Evolutionary conservation across 805 yeast species (phyloP).

Genomic region (Myxozyma kluyveri): DNA sequence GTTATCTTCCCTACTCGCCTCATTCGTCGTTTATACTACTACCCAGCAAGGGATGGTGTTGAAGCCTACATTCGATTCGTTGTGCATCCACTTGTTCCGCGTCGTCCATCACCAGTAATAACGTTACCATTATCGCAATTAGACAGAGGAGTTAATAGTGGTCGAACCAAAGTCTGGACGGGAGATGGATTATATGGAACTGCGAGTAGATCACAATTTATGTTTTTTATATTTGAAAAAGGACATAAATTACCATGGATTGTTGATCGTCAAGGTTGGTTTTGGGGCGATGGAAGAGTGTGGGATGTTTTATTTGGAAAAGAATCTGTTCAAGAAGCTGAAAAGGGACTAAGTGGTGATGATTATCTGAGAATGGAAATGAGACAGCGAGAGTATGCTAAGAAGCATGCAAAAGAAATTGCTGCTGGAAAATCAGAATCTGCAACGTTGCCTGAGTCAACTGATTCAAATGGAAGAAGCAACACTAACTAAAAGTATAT

Average conservation of each 20-base stretch:
- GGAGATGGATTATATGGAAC: constrained; percentile 89
- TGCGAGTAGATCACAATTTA: constrained; percentile 67
- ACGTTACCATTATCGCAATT: constrained; percentile 61
- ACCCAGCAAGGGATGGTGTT: constrained; percentile 35
- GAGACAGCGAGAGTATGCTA: constrained; percentile 3
- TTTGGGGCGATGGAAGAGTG: constrained; percentile 89
- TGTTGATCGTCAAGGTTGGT: constrained; percentile 81
- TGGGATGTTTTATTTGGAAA: constrained; percentile 79
- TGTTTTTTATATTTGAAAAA: constrained; percentile 65
- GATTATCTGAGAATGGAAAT: constrained; percentile 41
- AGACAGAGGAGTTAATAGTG: constrained; percentile 47
- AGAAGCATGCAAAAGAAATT: too few relatives aligned
- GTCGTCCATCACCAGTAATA: constrained; percentile 68
- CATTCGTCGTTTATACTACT: constrained; percentile 70
- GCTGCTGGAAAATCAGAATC: too few relatives aligned
- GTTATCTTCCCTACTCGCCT: constrained; percentile 65
- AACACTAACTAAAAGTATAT: too few relatives aligned
- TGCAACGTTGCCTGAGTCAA: too few relatives aligned
- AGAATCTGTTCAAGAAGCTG: constrained; percentile 73
- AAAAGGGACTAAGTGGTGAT: constrained; percentile 63
- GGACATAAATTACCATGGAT: constrained; percentile 62
- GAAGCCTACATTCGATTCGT: constrained; percentile 59
- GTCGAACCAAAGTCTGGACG: constrained; percentile 68
- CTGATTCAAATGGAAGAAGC: too few relatives aligned
- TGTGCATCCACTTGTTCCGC: constrained; percentile 73